Evolutionary conservation across 192 early-diverging fungal species (phyloP).

Genomic region (Phycomyces nitens): DNA sequence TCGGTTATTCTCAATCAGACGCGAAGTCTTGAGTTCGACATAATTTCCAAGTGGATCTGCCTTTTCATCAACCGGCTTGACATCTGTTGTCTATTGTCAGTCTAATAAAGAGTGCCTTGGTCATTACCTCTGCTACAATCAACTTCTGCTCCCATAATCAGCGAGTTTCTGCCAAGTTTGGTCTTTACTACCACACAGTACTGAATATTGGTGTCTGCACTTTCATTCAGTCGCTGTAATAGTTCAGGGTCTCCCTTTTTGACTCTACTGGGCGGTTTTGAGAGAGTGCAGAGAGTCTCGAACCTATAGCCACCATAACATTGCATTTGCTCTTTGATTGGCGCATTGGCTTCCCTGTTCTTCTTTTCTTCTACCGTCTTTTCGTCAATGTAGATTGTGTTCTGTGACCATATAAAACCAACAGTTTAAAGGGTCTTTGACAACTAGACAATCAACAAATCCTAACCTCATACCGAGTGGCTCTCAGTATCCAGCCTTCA

Average conservation of each 20-base stretch:
- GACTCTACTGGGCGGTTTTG: constrained; percentile 47
- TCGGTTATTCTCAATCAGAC: constrained; percentile 46
- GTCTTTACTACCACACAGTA: constrained; percentile 87
- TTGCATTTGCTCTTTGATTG: constrained; percentile 62
- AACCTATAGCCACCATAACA: constrained; percentile 91
- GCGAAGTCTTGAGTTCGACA: constrained; percentile 87
- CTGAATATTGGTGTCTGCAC: constrained; percentile 82
- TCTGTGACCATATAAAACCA: not conserved
- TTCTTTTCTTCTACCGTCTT: constrained; percentile 46
- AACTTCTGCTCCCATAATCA: constrained; percentile 91
- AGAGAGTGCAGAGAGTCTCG: constrained; percentile 71
- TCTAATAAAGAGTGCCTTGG: not conserved
- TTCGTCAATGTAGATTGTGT: constrained; percentile 76
- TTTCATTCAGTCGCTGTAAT: constrained; percentile 33
- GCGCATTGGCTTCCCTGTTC: constrained; percentile 31
- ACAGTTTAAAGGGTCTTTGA: too few species aligned
- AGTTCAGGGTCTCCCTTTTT: constrained; percentile 42
- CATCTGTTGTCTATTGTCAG: constrained; percentile 24
- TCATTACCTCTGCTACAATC: constrained; percentile 70
- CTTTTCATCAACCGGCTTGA: constrained; percentile 24
- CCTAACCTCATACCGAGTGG: constrained; percentile 61
- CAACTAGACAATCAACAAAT: too few species aligned
- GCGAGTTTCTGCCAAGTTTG: constrained; percentile 56
- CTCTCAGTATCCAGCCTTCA: constrained; percentile 83
- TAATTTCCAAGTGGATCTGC: constrained; percentile 60